A percentile compares a stretch with the other conserved stretches of the same genome.
Evolutionary conservation across 2,329 filamentous ascomycete species (phyloP).

Genomic region (Anthostomella pinea): DNA sequence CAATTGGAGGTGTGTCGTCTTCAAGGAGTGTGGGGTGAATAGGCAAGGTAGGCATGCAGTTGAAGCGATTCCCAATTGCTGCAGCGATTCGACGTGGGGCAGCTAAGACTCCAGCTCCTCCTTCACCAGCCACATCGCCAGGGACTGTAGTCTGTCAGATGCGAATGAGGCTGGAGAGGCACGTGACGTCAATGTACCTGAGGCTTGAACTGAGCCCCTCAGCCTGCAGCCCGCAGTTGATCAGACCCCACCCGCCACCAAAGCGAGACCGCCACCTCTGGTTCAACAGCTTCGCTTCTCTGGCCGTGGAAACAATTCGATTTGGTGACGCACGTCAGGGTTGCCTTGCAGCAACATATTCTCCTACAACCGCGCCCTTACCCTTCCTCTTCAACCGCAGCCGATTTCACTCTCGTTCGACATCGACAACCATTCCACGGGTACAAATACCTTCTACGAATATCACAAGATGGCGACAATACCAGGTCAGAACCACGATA

Average conservation of each 20-base stretch:
- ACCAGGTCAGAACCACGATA: slow-evolving; percentile 19
- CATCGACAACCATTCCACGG: too few relatives aligned
- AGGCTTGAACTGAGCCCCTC: slow-evolving; percentile 8
- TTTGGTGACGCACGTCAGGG: slow-evolving; percentile 25
- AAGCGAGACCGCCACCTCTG: background rate
- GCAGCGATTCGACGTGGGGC: too few relatives aligned
- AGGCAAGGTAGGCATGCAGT: background rate
- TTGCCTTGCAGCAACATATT: background rate
- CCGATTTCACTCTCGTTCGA: too few relatives aligned
- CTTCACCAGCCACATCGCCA: too few relatives aligned
- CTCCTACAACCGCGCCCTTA: background rate
- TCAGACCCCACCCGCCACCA: background rate
- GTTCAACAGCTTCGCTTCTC: background rate
- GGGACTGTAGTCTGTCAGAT: too few relatives aligned
- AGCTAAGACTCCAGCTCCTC: background rate
- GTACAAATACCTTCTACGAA: too few relatives aligned
- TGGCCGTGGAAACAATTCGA: slow-evolving; percentile 20
- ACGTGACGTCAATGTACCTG: slow-evolving; percentile 21
- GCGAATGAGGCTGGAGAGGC: background rate
- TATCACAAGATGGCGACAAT: slow-evolving; percentile 28
- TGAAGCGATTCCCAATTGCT: slow-evolving; percentile 18
- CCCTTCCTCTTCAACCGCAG: too few relatives aligned
- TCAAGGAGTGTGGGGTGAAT: slow-evolving; percentile 13
- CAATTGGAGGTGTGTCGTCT: slow-evolving; percentile 7
- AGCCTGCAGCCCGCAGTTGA: background rate